These are phyloP conservation scores for Cercospora berteroae DNA, from an alignment of 2,329 filamentous ascomycete species.

Conservation along the genomic window DNA sequence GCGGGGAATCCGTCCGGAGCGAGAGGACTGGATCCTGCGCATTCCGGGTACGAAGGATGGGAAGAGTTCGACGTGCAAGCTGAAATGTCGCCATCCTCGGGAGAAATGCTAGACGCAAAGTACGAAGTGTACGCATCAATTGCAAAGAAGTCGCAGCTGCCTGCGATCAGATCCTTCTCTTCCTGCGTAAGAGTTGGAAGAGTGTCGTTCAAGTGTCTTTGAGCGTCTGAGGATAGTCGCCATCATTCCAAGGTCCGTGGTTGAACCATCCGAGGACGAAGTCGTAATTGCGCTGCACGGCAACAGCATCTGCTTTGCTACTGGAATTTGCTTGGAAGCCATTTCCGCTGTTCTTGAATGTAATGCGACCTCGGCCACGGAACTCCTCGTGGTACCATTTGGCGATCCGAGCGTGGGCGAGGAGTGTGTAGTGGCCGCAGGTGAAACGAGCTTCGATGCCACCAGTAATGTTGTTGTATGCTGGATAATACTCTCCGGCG, in stretches of 20 bases:
- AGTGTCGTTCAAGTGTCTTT: conserved; percentile 39
- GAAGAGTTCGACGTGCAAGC: conserved; percentile 44
- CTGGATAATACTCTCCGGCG: conserved; percentile 45
- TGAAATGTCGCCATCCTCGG: conserved; percentile 31
- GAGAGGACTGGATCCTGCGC: conserved; percentile 35
- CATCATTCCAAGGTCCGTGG: conserved; percentile 46
- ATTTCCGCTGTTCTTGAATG: conserved; percentile 40
- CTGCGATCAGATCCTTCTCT: conserved; percentile 37
- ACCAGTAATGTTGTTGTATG: conserved; percentile 43
- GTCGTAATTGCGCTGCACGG: conserved; percentile 39
- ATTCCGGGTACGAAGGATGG: conserved; percentile 44
- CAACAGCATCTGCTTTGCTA: conserved; percentile 38
- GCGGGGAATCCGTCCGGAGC: conserved; percentile 46
- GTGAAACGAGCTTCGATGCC: conserved; percentile 38
- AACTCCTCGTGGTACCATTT: conserved; percentile 48
- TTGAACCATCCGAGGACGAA: conserved; percentile 46
- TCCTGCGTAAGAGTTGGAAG: conserved; percentile 36
- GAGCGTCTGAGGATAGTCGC: conserved; percentile 46
- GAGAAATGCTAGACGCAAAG: conserved; percentile 38
- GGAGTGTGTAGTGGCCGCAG: conserved; percentile 41
- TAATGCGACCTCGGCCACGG: conserved; percentile 38
- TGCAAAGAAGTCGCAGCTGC: conserved; percentile 39
- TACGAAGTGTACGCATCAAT: conserved; percentile 40
- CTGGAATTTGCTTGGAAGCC: conserved; percentile 41
- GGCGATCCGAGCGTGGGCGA: conserved; percentile 42